These are phyloP conservation scores for Cercospora citrullina DNA, from an alignment of 2,329 filamentous ascomycete species.

Conservation along the genomic window DNA sequence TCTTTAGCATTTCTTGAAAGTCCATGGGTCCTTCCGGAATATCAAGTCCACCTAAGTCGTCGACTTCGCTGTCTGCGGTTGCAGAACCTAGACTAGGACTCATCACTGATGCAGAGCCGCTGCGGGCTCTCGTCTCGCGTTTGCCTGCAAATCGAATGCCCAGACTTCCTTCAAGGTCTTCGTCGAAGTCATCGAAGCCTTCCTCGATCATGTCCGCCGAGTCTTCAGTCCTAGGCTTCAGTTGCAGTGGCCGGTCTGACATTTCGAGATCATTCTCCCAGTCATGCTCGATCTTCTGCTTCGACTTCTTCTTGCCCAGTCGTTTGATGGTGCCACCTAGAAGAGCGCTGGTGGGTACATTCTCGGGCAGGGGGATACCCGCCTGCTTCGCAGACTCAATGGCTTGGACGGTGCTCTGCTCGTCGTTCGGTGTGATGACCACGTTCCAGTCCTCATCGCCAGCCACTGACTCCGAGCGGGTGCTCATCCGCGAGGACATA, in stretches of 20 bases:
- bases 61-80: slow-evolving; percentile 92
- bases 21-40: slow-evolving; percentile 81
- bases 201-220: slow-evolving; percentile 37
- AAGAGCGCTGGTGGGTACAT: slow-evolving; percentile 83
- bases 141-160: slow-evolving; percentile 89
- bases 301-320: slow-evolving; percentile 61
- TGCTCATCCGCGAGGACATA: slow-evolving; percentile 75
- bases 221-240: slow-evolving; percentile 41
- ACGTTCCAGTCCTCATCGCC: slow-evolving; percentile 86
- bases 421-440: slow-evolving; percentile 79
- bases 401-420: slow-evolving; percentile 78
- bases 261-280: slow-evolving; percentile 55
- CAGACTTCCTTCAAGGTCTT: slow-evolving; percentile 88
- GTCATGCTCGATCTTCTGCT: slow-evolving; percentile 50
- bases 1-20: slow-evolving; percentile 74
- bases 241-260: slow-evolving; percentile 43
- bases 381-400: slow-evolving; percentile 84
- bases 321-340: slow-evolving; percentile 92
- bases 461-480: slow-evolving; percentile 68
- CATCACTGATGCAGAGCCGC: slow-evolving; percentile 83
- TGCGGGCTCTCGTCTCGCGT: slow-evolving; percentile 67
- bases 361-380: slow-evolving; percentile 85
- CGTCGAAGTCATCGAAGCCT: slow-evolving; percentile 71
- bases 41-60: slow-evolving; percentile 85
- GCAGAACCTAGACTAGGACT: slow-evolving; percentile 93